Base-by-base conservation (phyloP, 2,329 filamentous ascomycete species). In the Fusarium sp. region DNA sequence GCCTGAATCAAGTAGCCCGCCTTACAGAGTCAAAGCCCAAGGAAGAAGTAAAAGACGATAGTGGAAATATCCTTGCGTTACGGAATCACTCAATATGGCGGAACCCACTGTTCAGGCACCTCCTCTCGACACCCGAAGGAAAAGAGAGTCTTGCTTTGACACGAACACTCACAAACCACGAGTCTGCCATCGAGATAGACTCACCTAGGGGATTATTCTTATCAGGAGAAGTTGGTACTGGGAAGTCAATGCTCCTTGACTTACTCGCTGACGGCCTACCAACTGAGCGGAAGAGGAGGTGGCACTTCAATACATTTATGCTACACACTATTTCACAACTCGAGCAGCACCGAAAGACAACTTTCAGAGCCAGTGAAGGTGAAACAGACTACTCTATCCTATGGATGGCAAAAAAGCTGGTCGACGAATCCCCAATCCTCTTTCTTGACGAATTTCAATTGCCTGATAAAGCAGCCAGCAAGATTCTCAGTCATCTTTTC, bases 271-370 rank as follows among this genome's bases (percentile, higher is more conserved):
- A 94, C 57, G 92, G 91, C 56, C 82, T 96, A 8, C 93, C 93
- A 3, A 94, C 90, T 21, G 84, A 86, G 48, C 91, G 90, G 76
- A 95, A 95, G 83, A 86, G 87, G 74, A 85, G 93, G 66, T 94
- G 92, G 90, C 93, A 95, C 78, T 96, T 94, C 82, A 94, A 94
- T 79, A 94, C 92, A 0, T 96, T 96, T 76, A 96, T 96, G 92
- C 84, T 95, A 14, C 91, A 95, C 73, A 90, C 89, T 0, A 86
- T 95, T 51, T 91, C 92, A 2, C 90, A 91, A 56, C 84, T 96
- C 2, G 93, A 95, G 75, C 83, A 86, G 18, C 86, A 93, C 48
- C 85, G 93, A 75, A 84, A 83, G 63, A 74, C 79, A 9, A 75
- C 78, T 3, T 70, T 74, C 5, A 63, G 73, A 19, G 33, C 59